Percentiles rank a stretch among this genome's conserved stretches.
phyloP scores from a whole-genome alignment of 805 yeast genomes.

The Hanseniaspora lindneri region DNA sequence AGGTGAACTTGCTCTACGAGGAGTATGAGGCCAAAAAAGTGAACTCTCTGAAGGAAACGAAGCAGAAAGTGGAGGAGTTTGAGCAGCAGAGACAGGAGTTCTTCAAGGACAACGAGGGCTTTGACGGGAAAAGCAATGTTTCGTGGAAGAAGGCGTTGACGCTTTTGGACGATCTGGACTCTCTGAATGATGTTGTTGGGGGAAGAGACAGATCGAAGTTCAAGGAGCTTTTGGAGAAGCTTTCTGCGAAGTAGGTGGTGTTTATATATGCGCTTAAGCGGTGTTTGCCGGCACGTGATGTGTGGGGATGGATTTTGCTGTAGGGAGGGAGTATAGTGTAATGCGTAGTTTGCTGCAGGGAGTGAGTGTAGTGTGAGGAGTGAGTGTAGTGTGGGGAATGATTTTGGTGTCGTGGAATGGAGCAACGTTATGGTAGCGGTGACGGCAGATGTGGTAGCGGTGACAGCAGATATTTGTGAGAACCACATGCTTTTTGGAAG shows the following conservation, averaged over 20 bases:
- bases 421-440: too few species aligned
- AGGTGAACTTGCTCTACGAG: constrained; percentile 85
- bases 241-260: constrained; percentile 21
- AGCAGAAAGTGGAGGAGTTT: constrained; percentile 58
- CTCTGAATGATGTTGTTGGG: constrained; percentile 30
- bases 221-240: constrained; percentile 48
- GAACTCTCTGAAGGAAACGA: constrained; percentile 48
- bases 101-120: constrained; percentile 28
- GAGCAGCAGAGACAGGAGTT: constrained; percentile 63
- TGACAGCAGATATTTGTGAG: too few species aligned
- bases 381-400: too few species aligned
- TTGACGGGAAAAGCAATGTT: constrained; percentile 54
- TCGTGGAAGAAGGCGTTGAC: constrained; percentile 67
- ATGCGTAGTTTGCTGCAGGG: too few species aligned
- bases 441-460: too few species aligned
- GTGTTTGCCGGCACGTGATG: too few species aligned
- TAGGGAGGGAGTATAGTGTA: too few species aligned
- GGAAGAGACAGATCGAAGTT: constrained; percentile 59
- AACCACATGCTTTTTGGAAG: too few species aligned
- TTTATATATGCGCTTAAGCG: not conserved
- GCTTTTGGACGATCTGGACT: constrained; percentile 35
- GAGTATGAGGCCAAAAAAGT: constrained; percentile 78
- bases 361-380: too few species aligned
- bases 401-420: too few species aligned
- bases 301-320: too few species aligned